Percentiles rank a stretch among this genome's conserved stretches.
phyloP scores from a whole-genome alignment of 2,329 filamentous ascomycete species.

The Trichoderma guizhouense region DNA sequence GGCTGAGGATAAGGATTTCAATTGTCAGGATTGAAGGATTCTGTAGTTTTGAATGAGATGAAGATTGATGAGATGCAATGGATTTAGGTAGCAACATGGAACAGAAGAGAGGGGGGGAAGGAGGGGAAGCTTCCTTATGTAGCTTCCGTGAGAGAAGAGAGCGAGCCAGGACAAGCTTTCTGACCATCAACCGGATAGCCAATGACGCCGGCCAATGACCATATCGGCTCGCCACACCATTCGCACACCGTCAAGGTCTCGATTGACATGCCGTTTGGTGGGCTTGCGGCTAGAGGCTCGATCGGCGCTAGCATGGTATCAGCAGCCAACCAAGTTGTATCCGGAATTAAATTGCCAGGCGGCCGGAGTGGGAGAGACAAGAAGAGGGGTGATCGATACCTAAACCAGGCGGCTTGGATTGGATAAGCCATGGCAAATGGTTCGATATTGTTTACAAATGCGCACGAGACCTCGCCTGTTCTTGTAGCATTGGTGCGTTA shows the following conservation, averaged over 20 bases:
- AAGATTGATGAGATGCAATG: background rate
- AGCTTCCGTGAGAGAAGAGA: background rate
- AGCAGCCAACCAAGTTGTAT: background rate
- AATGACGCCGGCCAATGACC: conserved; percentile 18
- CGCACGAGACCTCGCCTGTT: background rate
- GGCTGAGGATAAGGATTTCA: background rate
- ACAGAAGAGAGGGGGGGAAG: background rate
- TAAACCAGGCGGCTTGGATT: background rate
- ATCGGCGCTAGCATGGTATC: conserved; percentile 10
- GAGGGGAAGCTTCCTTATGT: conserved; percentile 18
- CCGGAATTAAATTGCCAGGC: background rate
- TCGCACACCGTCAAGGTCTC: background rate
- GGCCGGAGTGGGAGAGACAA: background rate
- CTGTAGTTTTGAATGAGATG: background rate
- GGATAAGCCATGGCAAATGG: conserved; percentile 1
- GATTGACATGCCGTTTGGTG: conserved; percentile 9
- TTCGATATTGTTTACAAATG: conserved; percentile 11
- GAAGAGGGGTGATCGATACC: background rate
- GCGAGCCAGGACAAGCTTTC: conserved; percentile 17
- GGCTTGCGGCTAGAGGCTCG: conserved; percentile 10
- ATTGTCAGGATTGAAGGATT: background rate
- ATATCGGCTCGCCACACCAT: conserved; percentile 13
- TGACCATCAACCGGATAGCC: conserved; percentile 4
- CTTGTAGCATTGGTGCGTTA: background rate
- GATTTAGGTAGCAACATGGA: background rate